Conservation (phyloP, 192 early-diverging fungal genomes). For the Coemansia sp. region DNA sequence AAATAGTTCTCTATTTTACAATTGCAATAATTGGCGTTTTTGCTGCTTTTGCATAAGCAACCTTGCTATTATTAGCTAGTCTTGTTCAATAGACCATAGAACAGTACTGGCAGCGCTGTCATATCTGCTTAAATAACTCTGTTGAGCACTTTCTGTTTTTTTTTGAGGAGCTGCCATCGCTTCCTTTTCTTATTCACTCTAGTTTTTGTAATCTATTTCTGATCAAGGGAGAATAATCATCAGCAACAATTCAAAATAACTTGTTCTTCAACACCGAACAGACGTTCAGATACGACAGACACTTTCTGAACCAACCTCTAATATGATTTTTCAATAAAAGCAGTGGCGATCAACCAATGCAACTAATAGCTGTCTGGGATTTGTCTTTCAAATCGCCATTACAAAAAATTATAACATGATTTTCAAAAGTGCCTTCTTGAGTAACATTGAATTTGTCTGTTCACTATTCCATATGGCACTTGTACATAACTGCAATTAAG, state of each 20-base stretch:
- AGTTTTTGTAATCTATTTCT: background rate
- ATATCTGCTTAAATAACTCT: background rate
- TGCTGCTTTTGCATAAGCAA: background rate
- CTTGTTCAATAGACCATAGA: background rate
- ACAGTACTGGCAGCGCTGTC: background rate
- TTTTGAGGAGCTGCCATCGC: background rate
- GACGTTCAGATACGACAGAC: background rate
- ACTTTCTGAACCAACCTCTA: background rate
- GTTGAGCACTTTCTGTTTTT: background rate
- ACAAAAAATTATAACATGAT: background rate
- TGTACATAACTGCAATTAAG: background rate
- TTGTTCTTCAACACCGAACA: background rate
- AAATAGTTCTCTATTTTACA: background rate
- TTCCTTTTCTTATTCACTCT: too few relatives aligned
- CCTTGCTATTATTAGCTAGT: background rate
- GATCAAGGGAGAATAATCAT: background rate
- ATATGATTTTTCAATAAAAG: background rate
- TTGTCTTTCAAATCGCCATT: background rate
- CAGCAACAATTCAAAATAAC: background rate
- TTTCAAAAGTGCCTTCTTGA: background rate
- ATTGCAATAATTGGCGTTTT: background rate
- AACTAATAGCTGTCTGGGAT: background rate
- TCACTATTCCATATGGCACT: background rate
- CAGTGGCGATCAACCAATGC: background rate
- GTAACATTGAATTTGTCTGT: background rate